Evolutionary conservation across 2,329 filamentous ascomycete genomes (phyloP).

Genomic region (Colletotrichum simmondsii): DNA sequence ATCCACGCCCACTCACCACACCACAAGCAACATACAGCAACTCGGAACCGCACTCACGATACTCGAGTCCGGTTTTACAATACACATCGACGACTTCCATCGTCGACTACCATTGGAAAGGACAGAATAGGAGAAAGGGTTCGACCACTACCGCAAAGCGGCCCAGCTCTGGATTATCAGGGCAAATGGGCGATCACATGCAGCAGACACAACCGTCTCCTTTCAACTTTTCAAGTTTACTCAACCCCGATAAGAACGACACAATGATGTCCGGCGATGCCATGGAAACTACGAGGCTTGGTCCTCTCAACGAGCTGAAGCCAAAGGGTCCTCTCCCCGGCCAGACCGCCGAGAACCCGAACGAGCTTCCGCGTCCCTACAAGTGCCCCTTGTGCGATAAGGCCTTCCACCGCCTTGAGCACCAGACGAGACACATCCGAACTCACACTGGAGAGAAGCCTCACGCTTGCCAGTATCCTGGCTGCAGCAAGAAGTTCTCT

Average conservation of each 20-base stretch:
- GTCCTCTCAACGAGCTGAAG: conserved; percentile 51
- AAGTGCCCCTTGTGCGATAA: conserved; percentile 99
- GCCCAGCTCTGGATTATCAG: conserved; percentile 26
- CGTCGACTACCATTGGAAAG: conserved; percentile 5
- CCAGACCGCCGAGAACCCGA: conserved; percentile 67
- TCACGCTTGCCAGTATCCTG: conserved; percentile 93
- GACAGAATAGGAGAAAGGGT: background rate
- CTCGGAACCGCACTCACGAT: conserved; percentile 7
- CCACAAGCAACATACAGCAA: background rate
- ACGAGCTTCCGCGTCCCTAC: conserved; percentile 92
- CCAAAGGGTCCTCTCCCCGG: conserved; percentile 71
- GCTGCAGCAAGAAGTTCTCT: conserved; percentile 97
- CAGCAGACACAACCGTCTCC: conserved; percentile 75
- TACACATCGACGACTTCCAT: background rate
- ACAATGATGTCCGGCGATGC: conserved; percentile 28
- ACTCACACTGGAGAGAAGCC: conserved; percentile 99
- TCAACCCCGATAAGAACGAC: conserved; percentile 63
- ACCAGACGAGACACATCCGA: conserved; percentile 90
- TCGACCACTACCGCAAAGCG: background rate
- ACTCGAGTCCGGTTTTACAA: background rate
- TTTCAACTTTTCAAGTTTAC: conserved; percentile 80
- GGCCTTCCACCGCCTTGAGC: conserved; percentile 97
- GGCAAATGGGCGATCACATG: conserved; percentile 69
- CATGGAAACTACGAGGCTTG: conserved; percentile 31
- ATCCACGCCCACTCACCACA: background rate